Conservation (phyloP, 225 moss, liverwort and hornwort genomes). For the Straminergon stramineum region DNA sequence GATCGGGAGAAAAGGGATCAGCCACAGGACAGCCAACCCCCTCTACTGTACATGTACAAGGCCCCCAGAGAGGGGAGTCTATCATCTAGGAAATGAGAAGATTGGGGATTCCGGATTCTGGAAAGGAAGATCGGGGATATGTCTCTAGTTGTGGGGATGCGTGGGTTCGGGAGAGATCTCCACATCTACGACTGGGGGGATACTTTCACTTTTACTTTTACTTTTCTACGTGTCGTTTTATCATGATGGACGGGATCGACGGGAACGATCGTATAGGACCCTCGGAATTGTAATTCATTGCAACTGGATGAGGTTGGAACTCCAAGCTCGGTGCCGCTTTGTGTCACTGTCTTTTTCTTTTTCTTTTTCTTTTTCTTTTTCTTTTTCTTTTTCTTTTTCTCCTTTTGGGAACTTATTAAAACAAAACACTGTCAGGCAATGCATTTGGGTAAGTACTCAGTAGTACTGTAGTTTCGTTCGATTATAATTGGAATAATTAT, state of each 20-base stretch:
- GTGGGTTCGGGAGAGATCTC: background rate
- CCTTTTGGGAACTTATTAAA: background rate
- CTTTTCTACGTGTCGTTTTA: background rate
- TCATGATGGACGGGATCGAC: background rate
- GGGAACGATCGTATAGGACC: background rate
- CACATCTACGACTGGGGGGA: background rate
- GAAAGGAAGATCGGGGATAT: background rate
- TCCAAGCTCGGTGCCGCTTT: background rate
- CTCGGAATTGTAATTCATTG: background rate
- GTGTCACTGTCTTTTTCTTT: background rate
- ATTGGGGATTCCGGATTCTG: rapidly evolving
- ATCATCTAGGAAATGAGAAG: background rate
- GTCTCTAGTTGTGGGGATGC: background rate
- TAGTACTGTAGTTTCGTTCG: background rate
- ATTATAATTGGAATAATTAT: too few species aligned
- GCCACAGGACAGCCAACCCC: background rate
- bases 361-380: background rate
- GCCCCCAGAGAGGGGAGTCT: background rate
- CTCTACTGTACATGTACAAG: background rate
- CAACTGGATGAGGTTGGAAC: background rate
- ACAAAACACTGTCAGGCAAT: background rate
- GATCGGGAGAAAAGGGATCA: background rate
- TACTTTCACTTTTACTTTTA: background rate
- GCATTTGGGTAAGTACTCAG: background rate
- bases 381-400: background rate